phyloP scores from a whole-genome alignment of 1,284 basidiomycete species.

The Sporisorium iseilematis-ciliati region DNA sequence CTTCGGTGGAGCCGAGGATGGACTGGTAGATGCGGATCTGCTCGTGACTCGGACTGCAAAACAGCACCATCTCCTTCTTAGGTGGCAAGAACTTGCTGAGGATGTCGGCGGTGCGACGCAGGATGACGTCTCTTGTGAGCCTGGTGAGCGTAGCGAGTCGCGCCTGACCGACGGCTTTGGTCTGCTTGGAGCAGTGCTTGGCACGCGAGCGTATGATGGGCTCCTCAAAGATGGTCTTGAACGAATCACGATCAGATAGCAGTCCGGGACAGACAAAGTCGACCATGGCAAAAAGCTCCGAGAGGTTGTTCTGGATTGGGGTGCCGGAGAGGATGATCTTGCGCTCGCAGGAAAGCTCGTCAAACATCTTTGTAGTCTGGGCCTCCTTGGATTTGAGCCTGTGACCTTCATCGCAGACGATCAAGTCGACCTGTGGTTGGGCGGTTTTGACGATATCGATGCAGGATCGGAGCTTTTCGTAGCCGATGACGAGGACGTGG shows the following conservation, averaged over 20 bases:
- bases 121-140: conserved; percentile 86
- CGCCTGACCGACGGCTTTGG: conserved; percentile 80
- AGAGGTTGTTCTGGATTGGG: conserved; percentile 92
- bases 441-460: conserved; percentile 56
- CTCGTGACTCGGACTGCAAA: conserved; percentile 69
- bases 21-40: conserved; percentile 85
- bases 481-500: conserved; percentile 92
- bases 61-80: conserved; percentile 76
- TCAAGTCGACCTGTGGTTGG: conserved; percentile 84
- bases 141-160: conserved; percentile 73
- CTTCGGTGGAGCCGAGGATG: conserved; percentile 71
- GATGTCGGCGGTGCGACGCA: conserved; percentile 80
- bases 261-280: conserved; percentile 94
- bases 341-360: conserved; percentile 79
- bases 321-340: conserved; percentile 91
- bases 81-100: conserved; percentile 88
- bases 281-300: conserved; percentile 95
- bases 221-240: conserved; percentile 79
- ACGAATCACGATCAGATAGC: conserved; percentile 72
- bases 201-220: conserved; percentile 89
- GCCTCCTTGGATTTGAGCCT: conserved; percentile 91
- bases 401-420: conserved; percentile 98
- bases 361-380: conserved; percentile 91
- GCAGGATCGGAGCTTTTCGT: conserved; percentile 81
- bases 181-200: conserved; percentile 79